phyloP scores from a whole-genome alignment of 441 rosid genomes.

The Macaranga tanarius region DNA sequence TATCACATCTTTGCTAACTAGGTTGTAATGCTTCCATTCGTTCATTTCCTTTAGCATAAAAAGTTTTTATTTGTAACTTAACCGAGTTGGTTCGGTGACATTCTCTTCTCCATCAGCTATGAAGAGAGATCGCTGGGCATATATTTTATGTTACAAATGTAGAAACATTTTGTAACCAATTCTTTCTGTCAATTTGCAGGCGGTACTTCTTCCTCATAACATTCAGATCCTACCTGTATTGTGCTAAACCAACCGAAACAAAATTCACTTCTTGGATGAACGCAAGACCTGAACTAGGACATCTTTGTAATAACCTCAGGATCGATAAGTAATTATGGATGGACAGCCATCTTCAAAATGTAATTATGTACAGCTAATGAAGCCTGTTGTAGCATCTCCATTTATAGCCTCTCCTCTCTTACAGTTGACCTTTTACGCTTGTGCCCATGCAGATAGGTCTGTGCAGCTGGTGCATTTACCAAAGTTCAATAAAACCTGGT shows the following conservation, averaged over 20 bases:
- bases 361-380: slow-evolving; percentile 42
- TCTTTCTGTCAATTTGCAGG: slow-evolving; percentile 44
- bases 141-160: background rate
- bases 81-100: background rate
- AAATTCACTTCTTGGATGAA: slow-evolving; percentile 79
- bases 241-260: slow-evolving; percentile 57
- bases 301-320: slow-evolving; percentile 86
- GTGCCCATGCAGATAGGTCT: slow-evolving; percentile 4
- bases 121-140: background rate
- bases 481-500: background rate
- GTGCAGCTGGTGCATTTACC: background rate
- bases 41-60: no score
- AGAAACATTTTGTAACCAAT: background rate
- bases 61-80: background rate
- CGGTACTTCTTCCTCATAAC: slow-evolving; percentile 88
- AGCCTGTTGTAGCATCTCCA: slow-evolving; percentile 27
- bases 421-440: background rate
- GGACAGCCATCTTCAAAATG: slow-evolving; percentile 18
- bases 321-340: slow-evolving; percentile 53
- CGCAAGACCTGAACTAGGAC: slow-evolving; percentile 91
- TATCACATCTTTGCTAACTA: slow-evolving; percentile 4
- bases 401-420: slow-evolving; percentile 9
- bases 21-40: background rate
- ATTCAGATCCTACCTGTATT: slow-evolving; percentile 84
- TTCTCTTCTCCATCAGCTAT: no score